Base-by-base conservation (phyloP, 2,329 filamentous ascomycete species). In the Clarireedia hainanense region DNA sequence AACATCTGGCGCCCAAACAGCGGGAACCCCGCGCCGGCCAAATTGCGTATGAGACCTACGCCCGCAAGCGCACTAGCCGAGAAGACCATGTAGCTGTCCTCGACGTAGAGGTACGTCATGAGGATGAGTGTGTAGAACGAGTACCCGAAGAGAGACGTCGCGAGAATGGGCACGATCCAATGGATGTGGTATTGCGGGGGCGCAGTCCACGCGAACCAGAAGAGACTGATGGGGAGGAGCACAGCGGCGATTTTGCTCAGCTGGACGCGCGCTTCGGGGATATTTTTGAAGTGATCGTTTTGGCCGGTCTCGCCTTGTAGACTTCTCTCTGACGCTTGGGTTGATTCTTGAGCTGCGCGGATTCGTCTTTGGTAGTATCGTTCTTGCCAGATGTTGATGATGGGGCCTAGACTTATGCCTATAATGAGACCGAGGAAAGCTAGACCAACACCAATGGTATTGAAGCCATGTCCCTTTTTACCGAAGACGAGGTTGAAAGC, bases 121-220 rank as follows among this genome's bases (percentile, higher is more conserved):
- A 79, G 67, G 47, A 78, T 78, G 0, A 79, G 69, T 1, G 73
- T 74, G 52, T 77, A 77, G 59, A 79, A 77, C 4, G 71, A 74
- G 67, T 74, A 76, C 0, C 76, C 78, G 67, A 77, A 78, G 17
- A 78, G 72, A 0, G 72, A 70, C 0, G 74, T 75, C 2, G 75
- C 76, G 14, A 80, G 62, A 4, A 80, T 74, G 0, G 77, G 75
- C 3, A 77, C 71, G 50, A 79, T 71, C 57, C 69, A 73, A 20
- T 55, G 58, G 17, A 62, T 57, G 3, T 55, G 37, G 14, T 55
- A 55, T 47, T 46, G 56, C 4, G 51, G n/a, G 17, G 63, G 64
- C 1, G 64, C 67, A 1, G 69, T 68, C 68, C 70, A 63, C 39
- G 71, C 72, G 65, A 64, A 75, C 66, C 62, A 74, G 65, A 65